Evolutionary conservation across 2,329 filamentous ascomycete genomes (phyloP), one percentile per base, ranked within the genome.

Genomic region (Talaromyces sp.): DNA sequence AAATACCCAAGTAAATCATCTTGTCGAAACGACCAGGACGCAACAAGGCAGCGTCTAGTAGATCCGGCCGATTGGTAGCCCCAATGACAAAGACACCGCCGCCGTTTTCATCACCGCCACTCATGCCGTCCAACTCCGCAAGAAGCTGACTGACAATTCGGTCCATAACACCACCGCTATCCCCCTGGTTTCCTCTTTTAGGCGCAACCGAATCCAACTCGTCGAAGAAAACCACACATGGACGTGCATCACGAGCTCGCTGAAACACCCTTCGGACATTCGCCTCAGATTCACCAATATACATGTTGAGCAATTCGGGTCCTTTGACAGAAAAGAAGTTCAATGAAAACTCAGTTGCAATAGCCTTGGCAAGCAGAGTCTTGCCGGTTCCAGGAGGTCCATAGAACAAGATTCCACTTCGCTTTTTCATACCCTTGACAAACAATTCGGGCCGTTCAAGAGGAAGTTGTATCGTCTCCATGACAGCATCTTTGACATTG

Each of bases 241-340:
- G 94, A 64, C 94, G 93, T 60, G 95, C 94, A 64, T 94, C 94
- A 68, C 94, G 90, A 63, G 94, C 94, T 82, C 97, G 97, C 84
- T 99, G 94, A 76, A 99, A 99, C 66, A 99, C 97, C 73, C 97
- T 93, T 70, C 94, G 89, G 63, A 99, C 97, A 77, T 99, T 99
- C 82, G 91, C 96, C 80, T 99, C 95, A 56, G 94, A 99, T 80
- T 99, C 94, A 87, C 94, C 94, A 73, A 99, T 97, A 89, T 94
- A 99, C 94, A 99, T 99, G 75, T 92, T 97, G 66, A 99, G 86
- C 70, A 99, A 82, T 76, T 99, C 94, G 40, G 94, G 95, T 60
- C 94, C 94, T 84, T 99, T 99, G 77, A 99, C 89, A 28, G 94
- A 99, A 75, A 99, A 97, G 81, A 99, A 99, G 80, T 99, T 99